Base-by-base conservation (phyloP, 179 eudicot species). In the Pouteria campechiana region DNA sequence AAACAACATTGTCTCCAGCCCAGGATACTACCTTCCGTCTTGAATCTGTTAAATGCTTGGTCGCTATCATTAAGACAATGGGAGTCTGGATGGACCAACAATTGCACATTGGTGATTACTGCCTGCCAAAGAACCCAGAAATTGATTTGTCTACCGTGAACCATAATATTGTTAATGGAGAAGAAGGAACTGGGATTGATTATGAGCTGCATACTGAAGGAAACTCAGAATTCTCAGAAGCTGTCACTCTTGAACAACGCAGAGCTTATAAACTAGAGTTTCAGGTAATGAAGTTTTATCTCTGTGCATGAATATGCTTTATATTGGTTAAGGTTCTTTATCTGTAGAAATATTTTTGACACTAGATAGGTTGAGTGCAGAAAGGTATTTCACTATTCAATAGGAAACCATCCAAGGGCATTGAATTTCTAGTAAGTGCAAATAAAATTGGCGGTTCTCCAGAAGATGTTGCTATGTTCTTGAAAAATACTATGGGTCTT, bases 81-180 rank as follows among this genome's bases (percentile, higher is more conserved):
- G 98, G 96, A 50, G 47, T 55, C 50, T 90, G 96, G 96, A 79
- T 90, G 98, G 95, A 90, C 72, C 94, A 74, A 57, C 96, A 86
- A 58, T 52, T 81, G 46, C 84, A 70, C 55, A 64, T 73, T 39
- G 92, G 75, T 50, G 97, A 85, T 31, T 39, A 52, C 33, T 55
- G 50, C 59, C 50, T 56, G 38, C 58, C 77, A 25, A 76, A 60
- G 55, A 56, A 49, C 41, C 44, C 82, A 37, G 83, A 79, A 32
- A 64, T 40, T 63, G 83, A 72, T 31, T 59, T 54, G 55, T 60
- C 57, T 17, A 49, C 48, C 23, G 89, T 76, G 43, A 61, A 44
- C 41, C 65, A 63, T 38, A 45, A 62, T 18, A 34, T 28, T 53
- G 48, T 28, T 43, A 71, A 45, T 22, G 84, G 78, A 60, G 98